A percentile compares a stretch with the other conserved stretches of the same genome.
phyloP scores from a whole-genome alignment of 768 basidiomycete genomes.

The Podaxis sp. region DNA sequence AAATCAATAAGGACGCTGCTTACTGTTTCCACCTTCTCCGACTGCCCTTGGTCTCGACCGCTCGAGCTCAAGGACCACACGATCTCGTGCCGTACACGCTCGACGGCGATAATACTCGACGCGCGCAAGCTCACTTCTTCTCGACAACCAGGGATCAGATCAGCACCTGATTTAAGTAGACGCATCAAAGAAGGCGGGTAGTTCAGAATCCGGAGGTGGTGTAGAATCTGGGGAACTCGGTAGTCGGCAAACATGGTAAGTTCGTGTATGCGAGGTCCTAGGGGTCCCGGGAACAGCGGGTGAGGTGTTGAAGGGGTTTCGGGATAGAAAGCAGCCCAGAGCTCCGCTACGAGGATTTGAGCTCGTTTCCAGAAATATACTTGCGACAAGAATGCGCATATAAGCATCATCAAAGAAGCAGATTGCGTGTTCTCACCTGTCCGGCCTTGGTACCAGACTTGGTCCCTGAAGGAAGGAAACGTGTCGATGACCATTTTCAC shows the following conservation, averaged over 20 bases:
- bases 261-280: slow-evolving; percentile 59
- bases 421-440: slow-evolving; percentile 42
- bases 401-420: background rate
- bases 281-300: slow-evolving; percentile 65
- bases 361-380: slow-evolving; percentile 89
- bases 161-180: slow-evolving; percentile 41
- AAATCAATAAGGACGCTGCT: slow-evolving; percentile 88
- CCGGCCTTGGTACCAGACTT: slow-evolving; percentile 51
- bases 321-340: slow-evolving; percentile 91
- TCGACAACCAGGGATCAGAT: slow-evolving; percentile 52
- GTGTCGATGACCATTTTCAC: slow-evolving; percentile 66
- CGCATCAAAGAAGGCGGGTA: slow-evolving; percentile 65
- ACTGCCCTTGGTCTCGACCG: slow-evolving; percentile 15
- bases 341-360: slow-evolving; percentile 89
- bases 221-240: slow-evolving; percentile 86
- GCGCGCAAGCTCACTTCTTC: slow-evolving; percentile 82
- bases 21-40: slow-evolving; percentile 30
- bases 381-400: slow-evolving; percentile 23
- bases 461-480: slow-evolving; percentile 79
- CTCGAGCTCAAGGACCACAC: slow-evolving; percentile 23
- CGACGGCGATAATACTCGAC: slow-evolving; percentile 78
- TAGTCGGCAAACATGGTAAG: slow-evolving; percentile 97
- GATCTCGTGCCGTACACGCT: slow-evolving; percentile 66
- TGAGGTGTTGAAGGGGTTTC: slow-evolving; percentile 42
- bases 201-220: slow-evolving; percentile 73